Conservation (phyloP, 164 flowering plant genomes). For the Chimonanthus salicifolius region DNA sequence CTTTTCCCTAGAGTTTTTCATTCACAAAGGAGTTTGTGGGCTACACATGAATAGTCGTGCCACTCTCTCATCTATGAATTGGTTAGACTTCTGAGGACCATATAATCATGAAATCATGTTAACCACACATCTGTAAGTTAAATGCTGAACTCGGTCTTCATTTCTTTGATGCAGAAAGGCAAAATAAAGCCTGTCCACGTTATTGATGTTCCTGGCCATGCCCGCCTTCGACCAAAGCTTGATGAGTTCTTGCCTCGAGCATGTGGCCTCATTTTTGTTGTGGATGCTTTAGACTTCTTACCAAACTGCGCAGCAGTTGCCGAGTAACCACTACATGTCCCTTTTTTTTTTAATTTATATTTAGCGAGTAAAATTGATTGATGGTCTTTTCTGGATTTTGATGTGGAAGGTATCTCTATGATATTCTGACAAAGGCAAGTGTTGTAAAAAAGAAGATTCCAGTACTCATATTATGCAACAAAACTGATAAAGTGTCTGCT, state of each 20-base stretch:
- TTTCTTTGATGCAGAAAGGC: slow-evolving; percentile 25
- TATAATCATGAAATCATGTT: no score
- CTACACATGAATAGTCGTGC: no score
- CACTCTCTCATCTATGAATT: no score
- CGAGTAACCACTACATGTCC: slow-evolving; percentile 43
- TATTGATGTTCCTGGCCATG: slow-evolving; percentile 94
- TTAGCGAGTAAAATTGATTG: not conserved
- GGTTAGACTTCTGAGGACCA: no score
- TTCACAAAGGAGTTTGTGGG: no score
- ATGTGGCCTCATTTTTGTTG: slow-evolving; percentile 81
- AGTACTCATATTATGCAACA: slow-evolving; percentile 79
- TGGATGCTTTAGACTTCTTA: slow-evolving; percentile 87
- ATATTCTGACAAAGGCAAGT: slow-evolving; percentile 75
- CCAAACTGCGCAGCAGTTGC: slow-evolving; percentile 82
- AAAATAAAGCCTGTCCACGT: slow-evolving; percentile 64
- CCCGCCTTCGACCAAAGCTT: slow-evolving; percentile 81
- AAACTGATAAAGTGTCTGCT: slow-evolving; percentile 90
- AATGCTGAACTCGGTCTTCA: not conserved
- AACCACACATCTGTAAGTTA: not conserved
- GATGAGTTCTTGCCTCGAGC: slow-evolving; percentile 84
- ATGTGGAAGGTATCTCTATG: slow-evolving; percentile 74
- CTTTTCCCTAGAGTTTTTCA: no score
- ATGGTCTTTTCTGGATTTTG: slow-evolving; percentile 8
- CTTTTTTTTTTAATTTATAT: not conserved
- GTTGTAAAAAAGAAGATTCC: slow-evolving; percentile 78